Percentiles rank a stretch among this genome's conserved stretches.
phyloP scores from a whole-genome alignment of 495 filamentous ascomycete genomes.

The Durotheca rogersii region DNA sequence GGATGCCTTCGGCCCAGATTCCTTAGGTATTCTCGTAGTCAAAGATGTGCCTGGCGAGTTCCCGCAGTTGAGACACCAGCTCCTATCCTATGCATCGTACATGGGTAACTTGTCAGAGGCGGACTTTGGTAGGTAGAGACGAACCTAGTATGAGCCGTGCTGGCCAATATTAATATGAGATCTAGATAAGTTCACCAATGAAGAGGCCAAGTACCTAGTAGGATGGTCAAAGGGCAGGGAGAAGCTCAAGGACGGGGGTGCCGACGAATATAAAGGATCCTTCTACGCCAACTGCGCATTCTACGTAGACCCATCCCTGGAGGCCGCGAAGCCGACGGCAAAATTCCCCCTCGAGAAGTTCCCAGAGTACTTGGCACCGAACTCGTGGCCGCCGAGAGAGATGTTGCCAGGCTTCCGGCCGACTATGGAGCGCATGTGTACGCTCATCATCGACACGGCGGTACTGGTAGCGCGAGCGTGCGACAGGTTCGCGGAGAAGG shows the following conservation, averaged over 20 bases:
- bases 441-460: slow-evolving; percentile 83
- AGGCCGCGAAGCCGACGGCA: slow-evolving; percentile 58
- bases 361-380: slow-evolving; percentile 61
- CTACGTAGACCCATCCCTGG: slow-evolving; percentile 67
- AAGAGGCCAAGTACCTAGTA: slow-evolving; percentile 63
- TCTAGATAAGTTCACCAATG: slow-evolving; percentile 62
- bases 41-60: slow-evolving; percentile 77
- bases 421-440: slow-evolving; percentile 74
- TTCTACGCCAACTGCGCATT: slow-evolving; percentile 98
- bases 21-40: slow-evolving; percentile 89
- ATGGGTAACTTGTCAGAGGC: slow-evolving; percentile 76
- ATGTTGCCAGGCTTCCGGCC: slow-evolving; percentile 70
- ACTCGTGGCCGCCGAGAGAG: slow-evolving; percentile 76
- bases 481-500: slow-evolving; percentile 76
- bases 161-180: background rate
- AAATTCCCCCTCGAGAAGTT: slow-evolving; percentile 60
- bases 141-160: background rate
- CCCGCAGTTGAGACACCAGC: slow-evolving; percentile 61
- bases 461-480: slow-evolving; percentile 84
- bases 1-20: slow-evolving; percentile 86
- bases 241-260: slow-evolving; percentile 83
- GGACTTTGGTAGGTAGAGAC: slow-evolving; percentile 62
- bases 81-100: slow-evolving; percentile 86
- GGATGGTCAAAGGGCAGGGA: slow-evolving; percentile 87
- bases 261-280: slow-evolving; percentile 91